Conservation (phyloP, 257 asterid genomes). For the Cynanchum wilfordii region DNA sequence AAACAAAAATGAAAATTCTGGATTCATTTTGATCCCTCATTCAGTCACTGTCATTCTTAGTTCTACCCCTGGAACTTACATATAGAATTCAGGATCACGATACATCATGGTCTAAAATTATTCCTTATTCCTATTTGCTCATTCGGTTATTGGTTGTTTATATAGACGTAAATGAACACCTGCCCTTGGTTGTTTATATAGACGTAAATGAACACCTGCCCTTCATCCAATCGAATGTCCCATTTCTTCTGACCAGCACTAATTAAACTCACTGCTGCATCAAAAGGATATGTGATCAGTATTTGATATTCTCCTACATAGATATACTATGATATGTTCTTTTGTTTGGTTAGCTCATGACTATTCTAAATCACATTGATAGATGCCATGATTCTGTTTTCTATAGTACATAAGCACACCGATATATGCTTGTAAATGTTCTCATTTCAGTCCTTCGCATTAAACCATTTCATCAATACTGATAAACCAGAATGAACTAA, state of each 20-base stretch:
- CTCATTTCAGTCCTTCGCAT: neutral
- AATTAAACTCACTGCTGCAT: neutral
- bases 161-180: neutral
- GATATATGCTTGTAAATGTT: neutral
- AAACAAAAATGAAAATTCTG: neutral
- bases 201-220: neutral
- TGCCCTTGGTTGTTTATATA: neutral
- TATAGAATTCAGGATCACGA: neutral
- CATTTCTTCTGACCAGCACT: neutral
- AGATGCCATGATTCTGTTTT: neutral
- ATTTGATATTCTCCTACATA: neutral
- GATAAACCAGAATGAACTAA: neutral
- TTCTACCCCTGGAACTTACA: neutral
- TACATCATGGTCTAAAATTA: neutral
- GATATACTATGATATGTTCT: neutral
- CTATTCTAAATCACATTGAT: neutral
- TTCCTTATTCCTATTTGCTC: neutral
- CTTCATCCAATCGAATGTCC: neutral
- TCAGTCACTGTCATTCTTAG: slow-evolving; percentile 1
- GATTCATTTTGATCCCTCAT: neutral
- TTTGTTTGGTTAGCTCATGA: neutral
- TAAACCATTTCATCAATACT: neutral
- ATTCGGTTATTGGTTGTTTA: neutral
- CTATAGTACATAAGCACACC: neutral
- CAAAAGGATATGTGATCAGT: neutral